These are phyloP conservation scores for Blastocystis sp. DNA, from an alignment of 352 stramenopile genomes.

Conservation along the genomic window DNA sequence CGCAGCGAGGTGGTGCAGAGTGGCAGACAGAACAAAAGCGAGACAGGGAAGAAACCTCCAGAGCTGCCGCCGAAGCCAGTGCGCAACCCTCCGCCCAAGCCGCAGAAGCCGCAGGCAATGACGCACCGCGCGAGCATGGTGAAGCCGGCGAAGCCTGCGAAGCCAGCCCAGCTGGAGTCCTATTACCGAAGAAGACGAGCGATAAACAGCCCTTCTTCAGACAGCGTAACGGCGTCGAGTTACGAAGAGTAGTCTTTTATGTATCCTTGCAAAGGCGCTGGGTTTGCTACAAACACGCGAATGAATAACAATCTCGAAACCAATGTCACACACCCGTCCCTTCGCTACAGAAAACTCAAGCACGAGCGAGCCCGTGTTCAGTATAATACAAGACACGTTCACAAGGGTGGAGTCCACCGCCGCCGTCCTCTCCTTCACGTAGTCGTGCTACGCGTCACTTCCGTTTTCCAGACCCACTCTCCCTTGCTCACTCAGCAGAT, in stretches of 20 bases:
- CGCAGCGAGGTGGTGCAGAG: not conserved
- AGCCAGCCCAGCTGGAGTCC: not conserved
- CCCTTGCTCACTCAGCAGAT: not conserved
- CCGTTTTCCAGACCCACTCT: not conserved
- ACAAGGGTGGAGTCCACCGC: not conserved
- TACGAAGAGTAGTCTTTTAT: not conserved
- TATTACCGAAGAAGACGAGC: not conserved
- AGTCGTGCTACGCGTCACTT: not conserved
- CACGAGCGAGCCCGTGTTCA: not conserved
- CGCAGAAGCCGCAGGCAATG: not conserved
- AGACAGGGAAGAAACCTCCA: not conserved
- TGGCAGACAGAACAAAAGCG: not conserved
- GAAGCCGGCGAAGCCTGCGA: slow-evolving; percentile 40
- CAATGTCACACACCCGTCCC: not conserved
- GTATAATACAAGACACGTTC: slow-evolving; percentile 27
- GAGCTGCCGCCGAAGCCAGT: slow-evolving; percentile 4
- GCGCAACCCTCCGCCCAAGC: not conserved
- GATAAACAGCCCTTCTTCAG: not conserved
- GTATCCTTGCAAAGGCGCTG: not conserved
- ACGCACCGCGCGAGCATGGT: not conserved
- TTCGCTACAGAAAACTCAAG: not conserved
- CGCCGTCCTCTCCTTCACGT: not conserved
- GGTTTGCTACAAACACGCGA: slow-evolving; percentile 10
- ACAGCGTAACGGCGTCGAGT: not conserved
- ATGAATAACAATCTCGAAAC: slow-evolving; percentile 5